phyloP scores from a whole-genome alignment of 1,139 yeast genomes.

The Candida albicans region DNA sequence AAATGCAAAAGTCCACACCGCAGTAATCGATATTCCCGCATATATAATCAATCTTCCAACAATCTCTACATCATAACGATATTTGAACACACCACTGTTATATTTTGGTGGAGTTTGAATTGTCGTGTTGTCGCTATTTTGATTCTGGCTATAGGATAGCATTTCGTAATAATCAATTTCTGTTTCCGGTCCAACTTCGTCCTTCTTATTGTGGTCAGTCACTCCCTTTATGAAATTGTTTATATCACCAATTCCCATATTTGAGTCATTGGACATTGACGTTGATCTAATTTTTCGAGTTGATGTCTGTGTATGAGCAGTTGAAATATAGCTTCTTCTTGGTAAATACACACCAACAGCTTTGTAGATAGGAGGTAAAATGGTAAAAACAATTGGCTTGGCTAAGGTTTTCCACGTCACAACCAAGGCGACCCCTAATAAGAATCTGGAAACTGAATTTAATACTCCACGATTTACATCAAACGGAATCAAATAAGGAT shows the following conservation, averaged over 20 bases:
- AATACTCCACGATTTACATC: constrained; percentile 41
- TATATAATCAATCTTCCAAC: constrained; percentile 72
- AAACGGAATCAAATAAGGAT: constrained; percentile 42
- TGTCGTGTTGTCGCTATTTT: constrained; percentile 8
- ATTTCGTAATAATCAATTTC: constrained; percentile 48
- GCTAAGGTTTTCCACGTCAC: constrained; percentile 67
- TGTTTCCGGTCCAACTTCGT: constrained; percentile 38
- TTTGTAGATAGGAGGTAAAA: constrained; percentile 50
- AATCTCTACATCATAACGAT: constrained; percentile 71
- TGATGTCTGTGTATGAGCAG: constrained; percentile 39
- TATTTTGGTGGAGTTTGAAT: constrained; percentile 8
- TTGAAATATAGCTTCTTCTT: constrained; percentile 37
- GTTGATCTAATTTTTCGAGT: constrained; percentile 40
- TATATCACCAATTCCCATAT: constrained; percentile 38
- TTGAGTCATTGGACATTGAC: constrained; percentile 38
- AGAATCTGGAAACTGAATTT: constrained; percentile 44
- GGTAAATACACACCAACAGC: constrained; percentile 44
- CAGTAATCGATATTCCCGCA: constrained; percentile 61
- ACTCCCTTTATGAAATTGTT: constrained; percentile 33
- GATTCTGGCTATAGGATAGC: constrained; percentile 29
- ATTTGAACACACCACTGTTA: constrained; percentile 45
- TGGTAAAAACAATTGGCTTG: constrained; percentile 58
- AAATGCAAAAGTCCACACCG: constrained; percentile 46
- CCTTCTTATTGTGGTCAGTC: constrained; percentile 25
- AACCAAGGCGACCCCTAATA: constrained; percentile 60